A percentile compares a stretch with the other conserved stretches of the same genome.
Conservation (phyloP, 2,329 filamentous ascomycete species). For the Aureobasidium sp. region DNA sequence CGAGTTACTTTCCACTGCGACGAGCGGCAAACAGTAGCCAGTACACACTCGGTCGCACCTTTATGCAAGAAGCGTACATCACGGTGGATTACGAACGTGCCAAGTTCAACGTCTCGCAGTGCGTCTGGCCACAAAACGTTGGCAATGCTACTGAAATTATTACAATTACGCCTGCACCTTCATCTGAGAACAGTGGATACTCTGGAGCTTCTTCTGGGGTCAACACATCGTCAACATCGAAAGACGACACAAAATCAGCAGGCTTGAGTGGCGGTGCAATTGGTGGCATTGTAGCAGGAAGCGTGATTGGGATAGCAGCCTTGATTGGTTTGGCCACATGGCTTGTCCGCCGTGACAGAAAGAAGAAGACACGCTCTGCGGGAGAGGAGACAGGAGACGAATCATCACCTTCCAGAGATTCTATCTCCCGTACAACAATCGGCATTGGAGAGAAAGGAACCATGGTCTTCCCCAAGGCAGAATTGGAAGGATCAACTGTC, state of each 20-base stretch:
- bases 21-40: conserved; percentile 44
- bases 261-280: conserved; percentile 30
- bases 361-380: not conserved
- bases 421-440: conserved; percentile 5
- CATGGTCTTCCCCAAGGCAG: conserved; percentile 36
- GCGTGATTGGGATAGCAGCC: conserved; percentile 20
- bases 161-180: conserved; percentile 16
- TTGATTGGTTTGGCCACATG: conserved; percentile 25
- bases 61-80: conserved; percentile 58
- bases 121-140: conserved; percentile 18
- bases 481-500: conserved; percentile 27
- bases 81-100: conserved; percentile 40
- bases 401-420: conserved; percentile 5
- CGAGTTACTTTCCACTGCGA: conserved; percentile 59
- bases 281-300: conserved; percentile 36
- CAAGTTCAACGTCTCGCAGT: conserved; percentile 38
- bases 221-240: not conserved
- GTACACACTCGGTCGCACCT: conserved; percentile 57
- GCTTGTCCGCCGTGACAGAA: conserved; percentile 20
- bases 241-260: not conserved
- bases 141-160: conserved; percentile 19
- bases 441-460: conserved; percentile 4
- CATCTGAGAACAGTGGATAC: conserved; percentile 1
- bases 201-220: not conserved
- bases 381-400: conserved; percentile 11